Base-by-base conservation (phyloP, 2,329 filamentous ascomycete genomes). In the Fusarium tjaetaba region DNA sequence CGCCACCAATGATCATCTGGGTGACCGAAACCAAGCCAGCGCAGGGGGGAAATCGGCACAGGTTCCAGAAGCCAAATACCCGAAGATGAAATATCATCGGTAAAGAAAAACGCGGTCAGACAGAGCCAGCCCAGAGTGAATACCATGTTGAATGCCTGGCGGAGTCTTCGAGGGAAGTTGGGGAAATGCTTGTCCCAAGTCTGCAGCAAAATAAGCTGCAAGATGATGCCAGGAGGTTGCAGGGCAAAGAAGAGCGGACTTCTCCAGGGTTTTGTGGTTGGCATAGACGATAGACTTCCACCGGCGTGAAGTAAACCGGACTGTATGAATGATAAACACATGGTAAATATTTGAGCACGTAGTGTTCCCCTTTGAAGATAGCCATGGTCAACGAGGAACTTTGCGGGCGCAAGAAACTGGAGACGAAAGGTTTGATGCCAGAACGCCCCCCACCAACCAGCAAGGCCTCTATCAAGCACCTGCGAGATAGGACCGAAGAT, bases 391-490 rank as follows among this genome's bases (percentile, higher is more conserved):
- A 81, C 80, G 63, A 92, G 76, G 76, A 84, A 88, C 4, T 81
- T 81, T 1, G 87, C 84, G 0, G 92, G 91, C 8, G 90, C 87
- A 43, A 88, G 83, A 78, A 96, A 95, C 5, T 89, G 90, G 62
- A 90, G 88, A 2, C 95, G 92, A 83, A 97, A 97, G 6, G 92
- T 91, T 82, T 98, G 95, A 81, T 98, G 96, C 96, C 96, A 98
- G 87, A 91, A 96, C 28, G 86, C 86, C 49, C 93, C 91, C 96
- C 96, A 98, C 82, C 92, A 93, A 2, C 95, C 95, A 2, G 89
- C 87, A 4, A 98, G 85, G 0, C 96, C 95, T 66, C 89, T 86
- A 70, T 94, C 89, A 16, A 91, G 82, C 4, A 95, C 85, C 32
- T 85, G 82, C 1, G 77, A 76, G 62, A 88, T 83, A 26, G 85